Conservation (phyloP, 2,329 filamentous ascomycete species). For the Cytospora mali region DNA sequence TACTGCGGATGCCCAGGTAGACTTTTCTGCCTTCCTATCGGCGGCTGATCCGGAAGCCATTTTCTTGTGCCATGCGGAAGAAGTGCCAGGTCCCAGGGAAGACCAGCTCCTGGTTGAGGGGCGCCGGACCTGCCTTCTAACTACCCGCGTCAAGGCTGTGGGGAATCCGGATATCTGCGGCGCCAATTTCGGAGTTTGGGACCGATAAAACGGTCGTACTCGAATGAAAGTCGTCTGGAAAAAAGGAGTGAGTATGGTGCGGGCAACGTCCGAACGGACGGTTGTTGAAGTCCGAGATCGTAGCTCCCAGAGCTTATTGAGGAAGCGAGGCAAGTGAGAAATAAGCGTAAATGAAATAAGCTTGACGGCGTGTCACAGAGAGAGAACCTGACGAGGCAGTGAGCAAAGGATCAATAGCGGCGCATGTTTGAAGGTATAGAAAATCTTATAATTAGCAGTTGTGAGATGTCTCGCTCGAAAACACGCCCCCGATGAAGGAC, state of each 20-base stretch:
- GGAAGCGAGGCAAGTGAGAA: background rate
- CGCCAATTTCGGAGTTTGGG: constrained; percentile 12
- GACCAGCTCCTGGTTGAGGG: constrained; percentile 27
- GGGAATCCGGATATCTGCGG: constrained; percentile 3
- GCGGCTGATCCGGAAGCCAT: constrained; percentile 42
- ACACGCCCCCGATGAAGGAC: background rate
- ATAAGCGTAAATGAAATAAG: constrained; percentile 8
- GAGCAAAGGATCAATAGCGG: background rate
- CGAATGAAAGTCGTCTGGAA: background rate
- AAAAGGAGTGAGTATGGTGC: background rate
- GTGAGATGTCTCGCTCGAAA: background rate
- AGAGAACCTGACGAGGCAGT: constrained; percentile 4
- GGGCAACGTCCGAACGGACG: constrained; percentile 7
- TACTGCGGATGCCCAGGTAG: constrained; percentile 62
- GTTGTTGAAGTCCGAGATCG: background rate
- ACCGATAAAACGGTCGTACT: constrained; percentile 5
- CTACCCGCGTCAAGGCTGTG: constrained; percentile 22
- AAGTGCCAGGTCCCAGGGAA: constrained; percentile 18
- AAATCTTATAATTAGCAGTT: background rate
- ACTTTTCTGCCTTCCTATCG: constrained; percentile 59
- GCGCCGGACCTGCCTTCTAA: constrained; percentile 23
- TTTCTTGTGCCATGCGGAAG: constrained; percentile 31
- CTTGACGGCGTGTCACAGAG: constrained; percentile 7
- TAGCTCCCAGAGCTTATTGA: background rate
- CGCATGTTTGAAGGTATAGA: background rate